Evolutionary conservation across 164 flowering plant genomes (phyloP), one percentile per base, ranked within the genome.

Genomic region (Vitis rotundifolia): DNA sequence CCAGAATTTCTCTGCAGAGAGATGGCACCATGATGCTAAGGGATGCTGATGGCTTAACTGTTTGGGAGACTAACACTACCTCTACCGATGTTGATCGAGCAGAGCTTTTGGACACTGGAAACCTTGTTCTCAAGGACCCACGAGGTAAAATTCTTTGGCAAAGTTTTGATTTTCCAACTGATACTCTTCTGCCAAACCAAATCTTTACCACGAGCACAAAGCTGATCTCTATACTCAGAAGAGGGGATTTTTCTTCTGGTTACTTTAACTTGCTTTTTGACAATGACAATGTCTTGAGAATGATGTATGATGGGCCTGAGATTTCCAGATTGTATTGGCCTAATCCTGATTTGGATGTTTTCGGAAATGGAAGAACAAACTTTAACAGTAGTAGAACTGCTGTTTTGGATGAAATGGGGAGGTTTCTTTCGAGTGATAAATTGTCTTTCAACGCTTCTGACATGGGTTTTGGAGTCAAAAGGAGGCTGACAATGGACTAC

Each of bases 141-240:
- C 16, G n/a, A 5, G 75, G 70, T 31, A 64, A 28, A 37, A 31
- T 31, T 31, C 44, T 31, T 3, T 31, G 44, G 6, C 44, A 31
- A 31, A 31, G 44, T 4, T 31, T 31, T 31, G 44, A 31, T 31
- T 31, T 31, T 31, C 6, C 44, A 3, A 31, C 44, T 31, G 6
- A 31, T 48, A 73, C 75, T 37, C 61, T 73, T 26, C 76, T 73
- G 6, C 71, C 76, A 49, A 44, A 44, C 3, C 71, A 73, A 28
- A 28, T 18, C 16, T 19, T 73, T 29, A 68, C 71, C 60, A 68
- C 56, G 47, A 22, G 31, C 49, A 68, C n/a, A 58, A 68, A 29
- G 31, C 66, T 66, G 15, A 16, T 67, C 2, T 73, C 71, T 22
- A 22, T 22, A 1, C 22, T 22, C 22, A 22, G 22, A 22, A 22